Percentiles rank a stretch among this genome's conserved stretches.
Evolutionary conservation across 2,329 filamentous ascomycete genomes (phyloP).

Genomic region (Cercospora zeae-maydis): DNA sequence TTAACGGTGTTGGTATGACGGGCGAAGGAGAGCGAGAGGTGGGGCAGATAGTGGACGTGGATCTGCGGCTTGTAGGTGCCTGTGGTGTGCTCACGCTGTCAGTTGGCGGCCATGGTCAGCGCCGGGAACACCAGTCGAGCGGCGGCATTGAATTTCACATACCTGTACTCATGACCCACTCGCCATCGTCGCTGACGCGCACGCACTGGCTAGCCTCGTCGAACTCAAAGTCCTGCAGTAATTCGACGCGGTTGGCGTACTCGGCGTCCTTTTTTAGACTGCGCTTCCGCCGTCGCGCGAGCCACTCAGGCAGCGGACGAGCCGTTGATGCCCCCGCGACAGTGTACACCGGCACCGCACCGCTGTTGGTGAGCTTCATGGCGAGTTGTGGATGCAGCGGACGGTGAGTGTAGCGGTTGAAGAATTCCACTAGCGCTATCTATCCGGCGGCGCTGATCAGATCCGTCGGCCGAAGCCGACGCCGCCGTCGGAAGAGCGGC

Average conservation of each 20-base stretch:
- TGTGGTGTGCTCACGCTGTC: constrained; percentile 31
- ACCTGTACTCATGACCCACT: constrained; percentile 96
- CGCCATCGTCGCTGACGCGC: constrained; percentile 85
- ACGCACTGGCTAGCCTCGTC: constrained; percentile 92
- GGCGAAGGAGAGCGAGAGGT: constrained; percentile 88
- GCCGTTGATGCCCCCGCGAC: constrained; percentile 87
- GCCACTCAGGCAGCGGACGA: constrained; percentile 89
- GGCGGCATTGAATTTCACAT: constrained; percentile 33
- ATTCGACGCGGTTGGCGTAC: constrained; percentile 87
- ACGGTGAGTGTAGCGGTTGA: neutral
- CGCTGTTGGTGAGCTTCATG: constrained; percentile 81
- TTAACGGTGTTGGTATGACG: constrained; percentile 91
- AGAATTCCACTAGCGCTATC: neutral
- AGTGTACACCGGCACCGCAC: constrained; percentile 86
- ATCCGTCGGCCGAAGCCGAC: too few relatives aligned
- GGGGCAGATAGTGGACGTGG: constrained; percentile 90
- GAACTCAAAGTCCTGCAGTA: constrained; percentile 96
- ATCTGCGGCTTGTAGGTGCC: constrained; percentile 76
- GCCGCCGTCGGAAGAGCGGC: too few relatives aligned
- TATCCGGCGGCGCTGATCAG: neutral
- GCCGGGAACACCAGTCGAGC: neutral
- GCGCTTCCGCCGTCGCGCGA: constrained; percentile 81
- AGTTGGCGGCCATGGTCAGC: constrained; percentile 27
- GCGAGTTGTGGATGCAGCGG: neutral
- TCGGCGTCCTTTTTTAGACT: constrained; percentile 89